These are phyloP conservation scores for Zymoseptoria crescenta DNA, from an alignment of 2,329 filamentous ascomycete species.

Conservation along the genomic window DNA sequence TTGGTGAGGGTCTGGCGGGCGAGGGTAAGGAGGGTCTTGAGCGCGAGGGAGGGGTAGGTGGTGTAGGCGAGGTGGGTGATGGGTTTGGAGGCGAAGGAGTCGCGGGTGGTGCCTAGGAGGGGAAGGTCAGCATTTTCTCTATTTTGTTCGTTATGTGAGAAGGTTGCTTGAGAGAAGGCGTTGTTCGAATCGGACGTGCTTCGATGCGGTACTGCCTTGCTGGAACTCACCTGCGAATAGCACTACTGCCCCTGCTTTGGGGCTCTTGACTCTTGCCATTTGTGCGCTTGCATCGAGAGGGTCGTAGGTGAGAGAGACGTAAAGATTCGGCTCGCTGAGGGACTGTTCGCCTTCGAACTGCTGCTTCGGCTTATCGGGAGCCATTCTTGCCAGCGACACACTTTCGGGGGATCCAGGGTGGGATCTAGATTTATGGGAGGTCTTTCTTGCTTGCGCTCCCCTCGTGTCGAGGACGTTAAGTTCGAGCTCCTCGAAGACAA, in stretches of 20 bases:
- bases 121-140: no score
- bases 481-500: no score
- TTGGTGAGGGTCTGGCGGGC: conserved; percentile 49
- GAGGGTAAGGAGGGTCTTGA: conserved; percentile 61
- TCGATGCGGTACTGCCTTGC: not conserved
- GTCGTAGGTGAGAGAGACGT: conserved; percentile 61
- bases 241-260: conserved; percentile 67
- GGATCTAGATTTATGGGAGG: no score
- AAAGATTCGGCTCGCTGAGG: conserved; percentile 41
- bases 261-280: conserved; percentile 62
- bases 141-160: no score
- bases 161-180: no score
- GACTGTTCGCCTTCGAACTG: conserved; percentile 24
- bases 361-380: not conserved
- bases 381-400: not conserved
- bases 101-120: conserved; percentile 48
- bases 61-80: conserved; percentile 70
- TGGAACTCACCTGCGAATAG: conserved; percentile 57
- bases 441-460: no score
- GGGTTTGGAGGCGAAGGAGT: conserved; percentile 63
- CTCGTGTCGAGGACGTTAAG: no score
- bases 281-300: conserved; percentile 50
- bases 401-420: no score
- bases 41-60: conserved; percentile 62
- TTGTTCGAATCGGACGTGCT: no score